Percentiles rank a stretch among this genome's conserved stretches.
These are phyloP conservation scores for Candolleomyces aberdarensis DNA, from an alignment of 768 basidiomycete species.

Conservation along the genomic window DNA sequence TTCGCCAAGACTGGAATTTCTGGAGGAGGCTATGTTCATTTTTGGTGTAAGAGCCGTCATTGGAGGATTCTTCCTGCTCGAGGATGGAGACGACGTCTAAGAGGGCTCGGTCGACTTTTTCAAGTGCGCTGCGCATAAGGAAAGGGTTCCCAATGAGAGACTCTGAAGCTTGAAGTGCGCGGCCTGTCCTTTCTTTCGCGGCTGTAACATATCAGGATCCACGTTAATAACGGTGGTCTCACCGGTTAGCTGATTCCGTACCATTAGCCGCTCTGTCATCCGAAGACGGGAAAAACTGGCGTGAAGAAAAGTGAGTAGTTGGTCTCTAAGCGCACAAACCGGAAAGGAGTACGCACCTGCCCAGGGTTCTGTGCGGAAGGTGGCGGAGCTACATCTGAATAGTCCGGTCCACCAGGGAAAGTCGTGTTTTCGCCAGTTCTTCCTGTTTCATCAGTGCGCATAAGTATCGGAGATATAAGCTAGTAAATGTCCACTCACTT, in stretches of 20 bases:
- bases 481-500: neutral
- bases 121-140: conserved; percentile 39
- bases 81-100: conserved; percentile 41
- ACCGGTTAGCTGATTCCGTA: too few relatives aligned
- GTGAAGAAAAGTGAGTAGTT: too few relatives aligned
- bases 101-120: conserved; percentile 42
- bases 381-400: conserved; percentile 37
- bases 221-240: neutral
- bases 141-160: conserved; percentile 44
- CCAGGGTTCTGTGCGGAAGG: conserved; percentile 47
- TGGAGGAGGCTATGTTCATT: conserved; percentile 14
- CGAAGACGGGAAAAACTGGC: too few relatives aligned
- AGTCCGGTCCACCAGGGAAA: conserved; percentile 16
- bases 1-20: conserved; percentile 41
- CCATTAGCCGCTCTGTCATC: too few relatives aligned
- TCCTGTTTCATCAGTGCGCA: neutral
- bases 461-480: too few relatives aligned
- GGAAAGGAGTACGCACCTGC: conserved; percentile 23
- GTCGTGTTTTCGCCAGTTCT: neutral
- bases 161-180: conserved; percentile 12
- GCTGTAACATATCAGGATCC: neutral
- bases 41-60: too few relatives aligned
- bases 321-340: too few relatives aligned
- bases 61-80: conserved; percentile 29
- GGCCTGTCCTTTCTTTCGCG: neutral